Evolutionary conservation across 139 green algal species (phyloP).

Genomic region (Asterochloris sp.): DNA sequence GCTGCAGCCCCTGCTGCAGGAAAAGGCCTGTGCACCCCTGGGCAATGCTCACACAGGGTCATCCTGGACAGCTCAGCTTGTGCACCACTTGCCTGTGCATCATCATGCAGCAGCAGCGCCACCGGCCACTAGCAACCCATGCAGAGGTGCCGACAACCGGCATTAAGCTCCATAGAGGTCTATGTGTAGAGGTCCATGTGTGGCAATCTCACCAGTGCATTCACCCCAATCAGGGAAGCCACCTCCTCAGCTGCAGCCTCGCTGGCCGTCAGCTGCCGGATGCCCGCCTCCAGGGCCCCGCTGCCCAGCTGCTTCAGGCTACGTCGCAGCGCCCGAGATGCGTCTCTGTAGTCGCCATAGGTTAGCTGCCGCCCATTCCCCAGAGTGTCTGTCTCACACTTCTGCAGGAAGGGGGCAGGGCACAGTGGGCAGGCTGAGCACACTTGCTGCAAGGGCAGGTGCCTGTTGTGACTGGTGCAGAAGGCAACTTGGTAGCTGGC

Average conservation of each 20-base stretch:
- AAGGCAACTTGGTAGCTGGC: too few species aligned
- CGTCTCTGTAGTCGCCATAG: constrained; percentile 40
- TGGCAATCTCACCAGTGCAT: constrained; percentile 2
- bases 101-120: too few species aligned
- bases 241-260: constrained; percentile 26
- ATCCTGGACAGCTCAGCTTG: too few species aligned
- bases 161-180: too few species aligned
- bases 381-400: constrained; percentile 29
- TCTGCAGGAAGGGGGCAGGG: constrained; percentile 21
- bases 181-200: background rate
- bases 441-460: background rate
- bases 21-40: too few species aligned
- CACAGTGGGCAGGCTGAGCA: background rate
- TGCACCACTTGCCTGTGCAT: too few species aligned
- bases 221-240: constrained; percentile 9
- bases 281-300: constrained; percentile 35
- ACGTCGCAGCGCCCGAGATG: constrained; percentile 32
- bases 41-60: too few species aligned
- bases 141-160: too few species aligned
- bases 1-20: too few species aligned
- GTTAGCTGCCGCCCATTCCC: constrained; percentile 23
- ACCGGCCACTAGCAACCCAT: too few species aligned
- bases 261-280: background rate
- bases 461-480: too few species aligned
- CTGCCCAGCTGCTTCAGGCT: constrained; percentile 42